Evolutionary conservation across 1,139 yeast species (phyloP).

Genomic region (Barnettozyma hawaiiensis): DNA sequence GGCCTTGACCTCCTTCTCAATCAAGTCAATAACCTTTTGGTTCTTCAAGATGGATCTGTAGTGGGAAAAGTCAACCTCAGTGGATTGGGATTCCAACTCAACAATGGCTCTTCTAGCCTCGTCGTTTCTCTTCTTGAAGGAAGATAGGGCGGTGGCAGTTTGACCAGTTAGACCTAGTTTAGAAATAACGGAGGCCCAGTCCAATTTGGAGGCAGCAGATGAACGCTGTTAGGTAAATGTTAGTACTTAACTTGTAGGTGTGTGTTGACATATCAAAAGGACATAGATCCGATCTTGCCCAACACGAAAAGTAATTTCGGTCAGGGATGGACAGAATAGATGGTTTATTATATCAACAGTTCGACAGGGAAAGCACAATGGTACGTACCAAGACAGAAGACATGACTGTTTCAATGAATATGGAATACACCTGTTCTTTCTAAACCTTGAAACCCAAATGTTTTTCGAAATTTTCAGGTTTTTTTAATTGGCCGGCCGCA

Average conservation of each 20-base stretch:
- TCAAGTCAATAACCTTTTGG: constrained; percentile 70
- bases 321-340: not conserved
- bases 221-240: constrained; percentile 22
- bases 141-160: constrained; percentile 80
- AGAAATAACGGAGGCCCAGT: constrained; percentile 89
- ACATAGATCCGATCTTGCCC: not conserved
- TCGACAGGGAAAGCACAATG: not conserved
- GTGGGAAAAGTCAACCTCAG: constrained; percentile 73
- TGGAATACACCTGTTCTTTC: constrained; percentile 7
- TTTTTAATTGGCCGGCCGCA: constrained; percentile 6
- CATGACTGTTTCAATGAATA: constrained; percentile 8
- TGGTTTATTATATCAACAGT: not conserved
- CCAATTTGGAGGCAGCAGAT: constrained; percentile 80
- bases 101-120: constrained; percentile 85
- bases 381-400: constrained; percentile 15
- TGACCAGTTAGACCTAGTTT: constrained; percentile 89
- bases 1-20: constrained; percentile 66
- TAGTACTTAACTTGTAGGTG: constrained; percentile 7
- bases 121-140: constrained; percentile 97
- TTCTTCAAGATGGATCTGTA: constrained; percentile 82
- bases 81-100: constrained; percentile 65
- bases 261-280: not conserved
- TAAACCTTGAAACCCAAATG: not conserved
- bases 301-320: not conserved
- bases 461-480: constrained; percentile 7